Evolutionary conservation across 306 rosid species (phyloP).

Genomic region (Datisca glomerata): DNA sequence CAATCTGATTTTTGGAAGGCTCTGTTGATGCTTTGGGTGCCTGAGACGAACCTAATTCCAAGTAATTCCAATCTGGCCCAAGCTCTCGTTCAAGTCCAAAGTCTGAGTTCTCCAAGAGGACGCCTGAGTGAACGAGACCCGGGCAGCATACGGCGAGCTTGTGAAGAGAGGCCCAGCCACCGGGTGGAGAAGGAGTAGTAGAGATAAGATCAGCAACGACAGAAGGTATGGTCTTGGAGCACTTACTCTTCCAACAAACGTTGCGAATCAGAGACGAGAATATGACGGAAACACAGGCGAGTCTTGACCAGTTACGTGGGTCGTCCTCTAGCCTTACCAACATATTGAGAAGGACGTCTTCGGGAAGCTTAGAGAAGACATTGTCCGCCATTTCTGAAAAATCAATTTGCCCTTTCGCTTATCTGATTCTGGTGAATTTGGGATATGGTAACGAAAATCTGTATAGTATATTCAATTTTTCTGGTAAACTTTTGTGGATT

Average conservation of each 20-base stretch:
- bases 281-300: conserved; percentile 63
- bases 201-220: conserved; percentile 39
- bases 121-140: conserved; percentile 68
- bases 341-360: conserved; percentile 54
- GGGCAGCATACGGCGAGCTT: conserved; percentile 88
- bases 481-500: no score
- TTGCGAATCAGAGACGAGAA: conserved; percentile 46
- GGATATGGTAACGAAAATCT: not conserved
- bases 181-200: conserved; percentile 17
- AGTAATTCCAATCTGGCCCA: conserved; percentile 36
- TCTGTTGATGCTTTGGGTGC: not conserved
- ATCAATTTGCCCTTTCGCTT: not conserved
- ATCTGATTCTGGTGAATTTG: not conserved
- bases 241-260: conserved; percentile 53
- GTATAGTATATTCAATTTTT: no score
- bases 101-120: conserved; percentile 61
- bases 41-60: conserved; percentile 1
- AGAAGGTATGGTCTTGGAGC: conserved; percentile 37
- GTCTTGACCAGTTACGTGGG: conserved; percentile 77
- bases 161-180: conserved; percentile 47
- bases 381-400: conserved; percentile 12
- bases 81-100: conserved; percentile 72
- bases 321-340: conserved; percentile 60
- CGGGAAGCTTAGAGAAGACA: conserved; percentile 39
- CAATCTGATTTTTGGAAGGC: conserved; percentile 6